A percentile compares a stretch with the other conserved stretches of the same genome.
Conservation (phyloP, 495 filamentous ascomycete genomes). For the Lasiosphaeria hispida region DNA sequence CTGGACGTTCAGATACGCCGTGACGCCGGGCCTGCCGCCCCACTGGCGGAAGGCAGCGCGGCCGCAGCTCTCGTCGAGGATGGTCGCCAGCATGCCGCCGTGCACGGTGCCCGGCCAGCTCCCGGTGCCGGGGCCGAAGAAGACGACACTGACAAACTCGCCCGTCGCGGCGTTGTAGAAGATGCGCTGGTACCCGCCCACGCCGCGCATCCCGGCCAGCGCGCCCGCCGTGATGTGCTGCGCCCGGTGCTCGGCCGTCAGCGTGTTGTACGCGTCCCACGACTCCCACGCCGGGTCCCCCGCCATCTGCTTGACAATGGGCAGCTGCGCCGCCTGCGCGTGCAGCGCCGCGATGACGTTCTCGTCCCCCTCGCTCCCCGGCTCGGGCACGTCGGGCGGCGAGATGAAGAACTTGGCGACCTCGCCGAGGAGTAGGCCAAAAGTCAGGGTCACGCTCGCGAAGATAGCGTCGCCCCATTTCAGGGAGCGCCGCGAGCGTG, state of each 20-base stretch:
- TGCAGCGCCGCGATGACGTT: slow-evolving; percentile 31
- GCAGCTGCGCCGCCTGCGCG: slow-evolving; percentile 39
- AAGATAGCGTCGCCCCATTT: slow-evolving; percentile 22
- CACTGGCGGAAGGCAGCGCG: slow-evolving; percentile 48
- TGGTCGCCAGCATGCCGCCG: slow-evolving; percentile 68
- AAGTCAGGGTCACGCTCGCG: slow-evolving; percentile 33
- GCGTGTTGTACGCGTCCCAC: slow-evolving; percentile 55
- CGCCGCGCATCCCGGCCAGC: slow-evolving; percentile 40
- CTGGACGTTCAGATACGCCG: slow-evolving; percentile 61
- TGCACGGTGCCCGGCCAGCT: slow-evolving; percentile 80
- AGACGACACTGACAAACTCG: slow-evolving; percentile 53
- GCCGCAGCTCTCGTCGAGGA: slow-evolving; percentile 66
- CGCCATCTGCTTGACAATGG: slow-evolving; percentile 54
- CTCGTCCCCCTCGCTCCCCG: slow-evolving; percentile 35
- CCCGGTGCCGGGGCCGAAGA: slow-evolving; percentile 58
- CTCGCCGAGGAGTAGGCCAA: slow-evolving; percentile 37
- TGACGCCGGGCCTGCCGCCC: slow-evolving; percentile 51
- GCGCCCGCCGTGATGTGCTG: slow-evolving; percentile 46
- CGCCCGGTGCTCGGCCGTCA: slow-evolving; percentile 35
- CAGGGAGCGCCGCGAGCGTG: background rate
- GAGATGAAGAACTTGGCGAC: slow-evolving; percentile 32
- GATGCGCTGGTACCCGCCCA: slow-evolving; percentile 50
- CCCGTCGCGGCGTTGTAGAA: slow-evolving; percentile 41
- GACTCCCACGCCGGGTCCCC: slow-evolving; percentile 52
- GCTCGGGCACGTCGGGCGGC: slow-evolving; percentile 34